Evolutionary conservation across 176 grass and related monocot genomes (phyloP).

Genomic region (Panicum miliaceum): DNA sequence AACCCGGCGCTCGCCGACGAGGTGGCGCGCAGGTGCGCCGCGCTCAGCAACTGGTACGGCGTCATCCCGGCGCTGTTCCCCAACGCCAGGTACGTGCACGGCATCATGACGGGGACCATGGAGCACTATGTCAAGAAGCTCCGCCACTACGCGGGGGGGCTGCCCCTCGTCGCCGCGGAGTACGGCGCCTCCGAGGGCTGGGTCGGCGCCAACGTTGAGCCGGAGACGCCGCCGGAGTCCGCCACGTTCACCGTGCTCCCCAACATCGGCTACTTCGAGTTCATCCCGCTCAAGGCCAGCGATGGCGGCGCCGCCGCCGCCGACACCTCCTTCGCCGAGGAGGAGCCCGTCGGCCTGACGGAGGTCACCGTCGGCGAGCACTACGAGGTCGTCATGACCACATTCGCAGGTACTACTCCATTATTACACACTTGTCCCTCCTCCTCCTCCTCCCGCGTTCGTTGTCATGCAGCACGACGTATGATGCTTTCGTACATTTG

Average conservation of each 20-base stretch:
- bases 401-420: constrained; percentile 72
- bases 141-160: constrained; percentile 71
- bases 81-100: constrained; percentile 83
- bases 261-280: constrained; percentile 92
- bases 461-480: constrained; percentile 23
- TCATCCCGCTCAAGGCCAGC: constrained; percentile 60
- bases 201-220: constrained; percentile 78
- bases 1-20: constrained; percentile 70
- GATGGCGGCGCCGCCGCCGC: not conserved
- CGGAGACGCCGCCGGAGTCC: constrained; percentile 57
- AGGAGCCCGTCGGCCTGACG: constrained; percentile 67
- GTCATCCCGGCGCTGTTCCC: constrained; percentile 87
- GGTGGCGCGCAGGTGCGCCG: constrained; percentile 50
- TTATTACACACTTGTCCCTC: not conserved
- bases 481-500: not conserved
- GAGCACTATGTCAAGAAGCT: constrained; percentile 88
- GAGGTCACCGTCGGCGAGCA: constrained; percentile 76
- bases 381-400: constrained; percentile 89
- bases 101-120: constrained; percentile 95
- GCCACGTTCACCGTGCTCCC: constrained; percentile 80
- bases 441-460: not conserved
- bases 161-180: constrained; percentile 82
- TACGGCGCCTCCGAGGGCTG: constrained; percentile 90
- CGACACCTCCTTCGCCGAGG: constrained; percentile 36
- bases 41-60: constrained; percentile 90